These are phyloP conservation scores for Neophaeococcomyces mojaviensis DNA, from an alignment of 2,329 filamentous ascomycete species.

Conservation along the genomic window DNA sequence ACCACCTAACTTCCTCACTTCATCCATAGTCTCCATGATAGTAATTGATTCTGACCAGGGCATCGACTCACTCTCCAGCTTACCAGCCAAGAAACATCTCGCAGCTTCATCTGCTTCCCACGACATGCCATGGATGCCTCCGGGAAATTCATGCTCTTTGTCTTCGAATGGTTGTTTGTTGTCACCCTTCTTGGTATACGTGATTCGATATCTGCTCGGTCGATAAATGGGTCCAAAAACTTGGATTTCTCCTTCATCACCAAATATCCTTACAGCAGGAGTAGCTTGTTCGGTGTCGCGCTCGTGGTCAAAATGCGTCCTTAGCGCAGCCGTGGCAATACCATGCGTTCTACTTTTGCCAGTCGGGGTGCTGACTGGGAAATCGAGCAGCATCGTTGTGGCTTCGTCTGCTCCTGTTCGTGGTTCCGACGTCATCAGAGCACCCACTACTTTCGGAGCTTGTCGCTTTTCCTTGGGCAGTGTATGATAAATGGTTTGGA, in stretches of 20 bases:
- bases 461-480: constrained; percentile 58
- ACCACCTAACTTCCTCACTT: constrained; percentile 57
- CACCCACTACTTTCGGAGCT: constrained; percentile 58
- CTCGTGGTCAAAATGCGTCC: constrained; percentile 21
- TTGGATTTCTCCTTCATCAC: constrained; percentile 23
- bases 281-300: constrained; percentile 36
- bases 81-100: constrained; percentile 40
- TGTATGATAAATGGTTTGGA: constrained; percentile 51
- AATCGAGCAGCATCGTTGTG: constrained; percentile 24
- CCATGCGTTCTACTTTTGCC: constrained; percentile 63
- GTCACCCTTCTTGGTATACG: constrained; percentile 6
- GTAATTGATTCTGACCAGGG: constrained; percentile 74
- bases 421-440: constrained; percentile 29
- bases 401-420: constrained; percentile 26
- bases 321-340: constrained; percentile 24
- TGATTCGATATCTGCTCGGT: constrained; percentile 57
- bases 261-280: constrained; percentile 24
- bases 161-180: constrained; percentile 13
- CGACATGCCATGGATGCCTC: constrained; percentile 18
- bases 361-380: constrained; percentile 36
- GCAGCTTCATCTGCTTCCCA: constrained; percentile 21
- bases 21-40: constrained; percentile 78
- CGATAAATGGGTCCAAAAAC: constrained; percentile 25
- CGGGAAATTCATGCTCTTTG: constrained; percentile 15
- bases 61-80: constrained; percentile 71